Conservation (phyloP, 2,329 filamentous ascomycete species). For the Aspergillus uvarum region DNA sequence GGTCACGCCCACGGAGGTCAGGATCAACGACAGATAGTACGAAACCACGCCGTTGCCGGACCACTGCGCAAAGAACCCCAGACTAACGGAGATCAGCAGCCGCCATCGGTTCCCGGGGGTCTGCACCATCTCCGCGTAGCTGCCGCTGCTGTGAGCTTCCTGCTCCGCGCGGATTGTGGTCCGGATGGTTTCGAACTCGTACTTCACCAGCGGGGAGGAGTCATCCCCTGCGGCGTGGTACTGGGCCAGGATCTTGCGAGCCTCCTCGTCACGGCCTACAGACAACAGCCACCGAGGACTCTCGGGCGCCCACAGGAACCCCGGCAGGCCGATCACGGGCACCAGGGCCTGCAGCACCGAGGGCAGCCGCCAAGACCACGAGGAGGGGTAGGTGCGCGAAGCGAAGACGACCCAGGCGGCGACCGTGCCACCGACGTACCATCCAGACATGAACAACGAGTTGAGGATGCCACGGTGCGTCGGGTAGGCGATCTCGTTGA, state of each 20-base stretch:
- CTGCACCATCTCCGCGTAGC: slow-evolving; percentile 21
- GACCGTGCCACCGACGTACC: slow-evolving; percentile 31
- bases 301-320: slow-evolving; percentile 19
- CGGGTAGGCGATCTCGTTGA: slow-evolving; percentile 49
- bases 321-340: slow-evolving; percentile 20
- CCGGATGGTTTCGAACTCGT: slow-evolving; percentile 22
- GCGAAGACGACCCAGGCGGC: slow-evolving; percentile 31
- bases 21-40: slow-evolving; percentile 20
- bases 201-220: slow-evolving; percentile 16
- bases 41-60: slow-evolving; percentile 28
- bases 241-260: slow-evolving; percentile 13
- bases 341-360: slow-evolving; percentile 21
- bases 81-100: slow-evolving; percentile 14
- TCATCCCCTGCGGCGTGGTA: slow-evolving; percentile 26
- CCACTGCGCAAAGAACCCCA: slow-evolving; percentile 23
- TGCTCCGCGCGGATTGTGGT: slow-evolving; percentile 19
- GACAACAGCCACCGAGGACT: slow-evolving; percentile 26
- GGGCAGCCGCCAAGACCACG: slow-evolving; percentile 27
- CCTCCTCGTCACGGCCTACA: slow-evolving; percentile 18
- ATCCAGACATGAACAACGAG: slow-evolving; percentile 38
- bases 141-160: slow-evolving; percentile 12
- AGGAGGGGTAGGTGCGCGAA: slow-evolving; percentile 18
- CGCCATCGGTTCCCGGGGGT: slow-evolving; percentile 16
- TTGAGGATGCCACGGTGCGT: slow-evolving; percentile 38
- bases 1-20: slow-evolving; percentile 24